These are phyloP conservation scores for Sphaerulina vaccinii DNA, from an alignment of 2,329 filamentous ascomycete genomes.

Conservation along the genomic window DNA sequence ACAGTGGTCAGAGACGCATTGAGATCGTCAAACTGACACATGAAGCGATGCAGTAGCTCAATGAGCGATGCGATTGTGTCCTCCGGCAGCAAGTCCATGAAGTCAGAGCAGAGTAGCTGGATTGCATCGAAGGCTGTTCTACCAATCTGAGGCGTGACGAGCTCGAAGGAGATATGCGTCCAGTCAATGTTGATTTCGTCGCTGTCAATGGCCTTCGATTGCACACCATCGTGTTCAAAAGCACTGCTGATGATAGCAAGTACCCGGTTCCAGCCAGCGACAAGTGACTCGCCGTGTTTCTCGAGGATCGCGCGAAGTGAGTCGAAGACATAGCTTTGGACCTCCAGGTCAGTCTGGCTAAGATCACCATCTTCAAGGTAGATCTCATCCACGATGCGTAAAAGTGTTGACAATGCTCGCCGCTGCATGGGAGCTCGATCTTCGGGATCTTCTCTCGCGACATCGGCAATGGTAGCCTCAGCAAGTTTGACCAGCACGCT, in stretches of 20 bases:
- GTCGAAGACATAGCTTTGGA: conserved; percentile 72
- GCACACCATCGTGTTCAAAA: conserved; percentile 53
- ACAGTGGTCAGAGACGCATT: conserved; percentile 96
- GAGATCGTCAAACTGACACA: conserved; percentile 83
- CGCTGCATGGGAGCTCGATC: conserved; percentile 33
- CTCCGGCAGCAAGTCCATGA: conserved; percentile 70
- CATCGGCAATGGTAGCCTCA: conserved; percentile 52
- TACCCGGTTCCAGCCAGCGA: conserved; percentile 79
- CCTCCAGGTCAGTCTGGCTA: conserved; percentile 41
- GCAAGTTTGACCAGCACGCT: conserved; percentile 51
- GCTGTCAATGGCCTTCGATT: conserved; percentile 12
- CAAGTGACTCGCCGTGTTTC: conserved; percentile 78
- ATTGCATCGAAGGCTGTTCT: conserved; percentile 84
- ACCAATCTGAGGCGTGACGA: conserved; percentile 70
- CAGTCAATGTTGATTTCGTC: conserved; percentile 30
- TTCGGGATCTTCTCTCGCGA: conserved; percentile 47
- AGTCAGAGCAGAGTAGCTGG: conserved; percentile 93
- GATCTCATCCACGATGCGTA: conserved; percentile 45
- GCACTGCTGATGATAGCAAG: conserved; percentile 84
- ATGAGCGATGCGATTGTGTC: conserved; percentile 74
- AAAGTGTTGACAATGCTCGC: conserved; percentile 41
- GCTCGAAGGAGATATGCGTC: conserved; percentile 32
- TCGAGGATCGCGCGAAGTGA: conserved; percentile 71
- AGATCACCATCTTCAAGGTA: conserved; percentile 32
- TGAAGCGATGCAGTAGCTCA: conserved; percentile 85